Conservation (phyloP, 192 early-diverging fungal genomes). For the Linnemannia hyalina region DNA sequence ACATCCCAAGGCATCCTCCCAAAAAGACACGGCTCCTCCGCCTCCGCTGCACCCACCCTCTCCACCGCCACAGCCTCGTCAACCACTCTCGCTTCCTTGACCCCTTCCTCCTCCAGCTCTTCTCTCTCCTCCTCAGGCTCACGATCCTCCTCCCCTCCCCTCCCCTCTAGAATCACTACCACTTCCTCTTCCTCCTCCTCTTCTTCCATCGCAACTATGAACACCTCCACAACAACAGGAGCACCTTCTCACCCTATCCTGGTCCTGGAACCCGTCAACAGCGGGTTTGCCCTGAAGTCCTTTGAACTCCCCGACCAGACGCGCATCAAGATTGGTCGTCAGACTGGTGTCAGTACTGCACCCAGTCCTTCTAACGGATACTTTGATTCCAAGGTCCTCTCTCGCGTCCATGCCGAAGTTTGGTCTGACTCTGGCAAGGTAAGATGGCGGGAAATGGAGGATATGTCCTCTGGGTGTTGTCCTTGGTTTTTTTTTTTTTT, state of each 20-base stretch:
- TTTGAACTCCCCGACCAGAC: conserved; percentile 66
- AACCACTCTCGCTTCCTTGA: background rate
- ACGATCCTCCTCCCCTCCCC: conserved; percentile 19
- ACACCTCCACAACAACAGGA: background rate
- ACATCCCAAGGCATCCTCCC: conserved; percentile 32
- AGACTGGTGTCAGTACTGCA: conserved; percentile 69
- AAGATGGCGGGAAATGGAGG: background rate
- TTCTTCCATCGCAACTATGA: conserved; percentile 4
- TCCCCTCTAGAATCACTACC: background rate
- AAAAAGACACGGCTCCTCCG: conserved; percentile 23
- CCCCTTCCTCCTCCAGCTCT: conserved; percentile 7
- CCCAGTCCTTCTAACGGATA: conserved; percentile 80
- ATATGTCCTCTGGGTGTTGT: background rate
- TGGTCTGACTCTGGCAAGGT: conserved; percentile 75
- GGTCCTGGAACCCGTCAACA: conserved; percentile 60
- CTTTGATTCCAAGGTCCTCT: conserved; percentile 89
- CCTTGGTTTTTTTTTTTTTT: background rate
- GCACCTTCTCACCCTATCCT: conserved; percentile 31
- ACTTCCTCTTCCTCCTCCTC: background rate
- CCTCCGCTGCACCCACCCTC: conserved; percentile 22
- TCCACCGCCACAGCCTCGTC: conserved; percentile 24
- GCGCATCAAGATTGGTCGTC: conserved; percentile 76
- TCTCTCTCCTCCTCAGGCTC: conserved; percentile 4
- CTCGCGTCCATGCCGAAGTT: conserved; percentile 82
- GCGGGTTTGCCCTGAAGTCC: conserved; percentile 61